Conservation (phyloP, 352 stramenopile species). For the Phytophthora sp. region DNA sequence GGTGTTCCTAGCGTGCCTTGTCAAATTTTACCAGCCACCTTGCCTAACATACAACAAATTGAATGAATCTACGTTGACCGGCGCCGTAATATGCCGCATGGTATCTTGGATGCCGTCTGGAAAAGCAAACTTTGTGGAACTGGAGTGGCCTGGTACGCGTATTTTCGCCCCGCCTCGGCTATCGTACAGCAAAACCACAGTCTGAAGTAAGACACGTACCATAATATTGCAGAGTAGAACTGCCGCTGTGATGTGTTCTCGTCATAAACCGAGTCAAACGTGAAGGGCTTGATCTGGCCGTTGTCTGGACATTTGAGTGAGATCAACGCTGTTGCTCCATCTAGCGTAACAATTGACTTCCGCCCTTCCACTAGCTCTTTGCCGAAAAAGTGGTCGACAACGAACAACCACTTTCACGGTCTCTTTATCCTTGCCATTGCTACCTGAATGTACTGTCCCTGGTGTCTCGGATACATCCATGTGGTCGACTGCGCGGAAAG, state of each 20-base stretch:
- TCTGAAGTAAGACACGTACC: no score
- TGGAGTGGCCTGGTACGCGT: no score
- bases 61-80: no score
- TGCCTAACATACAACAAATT: no score
- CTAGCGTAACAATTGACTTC: conserved; percentile 83
- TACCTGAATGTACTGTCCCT: neutral
- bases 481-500: neutral
- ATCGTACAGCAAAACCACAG: no score
- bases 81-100: no score
- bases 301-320: conserved; percentile 82
- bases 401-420: conserved; percentile 91
- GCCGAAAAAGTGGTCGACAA: conserved; percentile 83
- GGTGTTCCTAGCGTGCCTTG: no score
- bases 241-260: conserved; percentile 83
- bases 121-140: no score
- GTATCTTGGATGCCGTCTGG: no score
- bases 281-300: conserved; percentile 86
- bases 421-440: conserved; percentile 67
- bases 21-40: no score
- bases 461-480: conserved; percentile 30
- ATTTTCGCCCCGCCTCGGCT: no score
- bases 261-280: conserved; percentile 92
- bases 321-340: conserved; percentile 67
- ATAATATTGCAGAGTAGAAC: no score
- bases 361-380: conserved; percentile 87